phyloP scores from a whole-genome alignment of 441 rosid genomes.

The Codiaeum variegatum region DNA sequence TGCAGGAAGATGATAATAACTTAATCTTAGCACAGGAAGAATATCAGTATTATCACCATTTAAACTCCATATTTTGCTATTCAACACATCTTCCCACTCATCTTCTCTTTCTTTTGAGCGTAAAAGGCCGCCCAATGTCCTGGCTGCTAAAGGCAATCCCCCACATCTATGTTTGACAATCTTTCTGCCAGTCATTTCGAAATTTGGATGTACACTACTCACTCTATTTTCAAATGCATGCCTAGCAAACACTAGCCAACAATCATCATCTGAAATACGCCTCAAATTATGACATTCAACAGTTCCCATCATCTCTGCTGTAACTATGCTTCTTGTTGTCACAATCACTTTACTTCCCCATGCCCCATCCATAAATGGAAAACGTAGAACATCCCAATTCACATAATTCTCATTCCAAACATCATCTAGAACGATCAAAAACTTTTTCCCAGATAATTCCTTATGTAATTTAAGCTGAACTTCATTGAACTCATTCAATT shows the following conservation, averaged over 20 bases:
- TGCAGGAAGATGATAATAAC: constrained; percentile 34
- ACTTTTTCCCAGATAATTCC: constrained; percentile 11
- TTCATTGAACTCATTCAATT: constrained; percentile 16
- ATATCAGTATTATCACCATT: constrained; percentile 11
- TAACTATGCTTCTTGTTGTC: constrained; percentile 21
- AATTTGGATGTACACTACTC: not conserved
- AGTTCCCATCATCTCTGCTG: constrained; percentile 21
- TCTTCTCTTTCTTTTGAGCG: constrained; percentile 12
- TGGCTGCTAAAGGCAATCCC: constrained; percentile 35
- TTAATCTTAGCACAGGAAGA: constrained; percentile 27
- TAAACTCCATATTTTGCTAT: constrained; percentile 29
- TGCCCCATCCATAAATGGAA: constrained; percentile 20
- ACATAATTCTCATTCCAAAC: constrained; percentile 32
- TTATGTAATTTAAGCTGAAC: constrained; percentile 22
- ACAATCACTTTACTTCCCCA: constrained; percentile 29
- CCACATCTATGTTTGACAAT: constrained; percentile 28
- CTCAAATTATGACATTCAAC: not conserved
- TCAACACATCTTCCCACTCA: constrained; percentile 27
- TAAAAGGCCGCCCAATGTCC: constrained; percentile 27
- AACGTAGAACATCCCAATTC: constrained; percentile 26
- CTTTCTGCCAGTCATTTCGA: constrained; percentile 18
- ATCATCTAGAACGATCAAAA: constrained; percentile 36
- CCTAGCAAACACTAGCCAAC: constrained; percentile 20
- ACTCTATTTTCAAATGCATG: constrained; percentile 20
- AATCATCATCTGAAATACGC: constrained; percentile 21